These are phyloP conservation scores for Ophiobolus disseminans DNA, from an alignment of 2,329 filamentous ascomycete genomes.

Conservation along the genomic window DNA sequence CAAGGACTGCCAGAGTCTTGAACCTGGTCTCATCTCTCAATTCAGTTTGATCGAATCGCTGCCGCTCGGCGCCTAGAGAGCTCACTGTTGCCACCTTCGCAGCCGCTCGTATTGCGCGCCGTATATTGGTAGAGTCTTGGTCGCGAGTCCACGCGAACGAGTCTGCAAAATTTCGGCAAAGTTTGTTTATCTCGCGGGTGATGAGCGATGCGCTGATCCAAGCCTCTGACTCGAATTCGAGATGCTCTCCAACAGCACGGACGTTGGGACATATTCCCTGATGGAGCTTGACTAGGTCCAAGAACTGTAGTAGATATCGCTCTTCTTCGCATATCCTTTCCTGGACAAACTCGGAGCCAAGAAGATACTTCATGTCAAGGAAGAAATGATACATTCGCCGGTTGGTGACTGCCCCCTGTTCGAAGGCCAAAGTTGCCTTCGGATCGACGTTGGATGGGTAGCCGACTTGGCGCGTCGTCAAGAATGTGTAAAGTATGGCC, in stretches of 20 bases:
- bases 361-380: constrained; percentile 88
- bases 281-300: constrained; percentile 93
- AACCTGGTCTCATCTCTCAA: constrained; percentile 86
- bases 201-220: constrained; percentile 97
- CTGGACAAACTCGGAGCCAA: constrained; percentile 87
- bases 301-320: constrained; percentile 89
- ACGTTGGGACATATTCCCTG: constrained; percentile 97
- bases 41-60: constrained; percentile 84
- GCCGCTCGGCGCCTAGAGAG: constrained; percentile 86
- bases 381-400: constrained; percentile 98
- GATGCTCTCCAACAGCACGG: constrained; percentile 89
- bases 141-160: constrained; percentile 75
- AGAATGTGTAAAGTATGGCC: constrained; percentile 95
- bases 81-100: constrained; percentile 87
- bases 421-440: constrained; percentile 86
- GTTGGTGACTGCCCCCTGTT: constrained; percentile 93
- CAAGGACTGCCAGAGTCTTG: constrained; percentile 77
- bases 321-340: constrained; percentile 81
- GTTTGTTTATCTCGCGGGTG: constrained; percentile 90
- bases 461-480: constrained; percentile 94
- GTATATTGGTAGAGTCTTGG: constrained; percentile 71
- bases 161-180: constrained; percentile 87
- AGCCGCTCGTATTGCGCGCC: constrained; percentile 73
- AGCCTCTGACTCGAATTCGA: constrained; percentile 96
- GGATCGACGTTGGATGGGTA: constrained; percentile 89